Percentiles rank a stretch among this genome's conserved stretches.
These are phyloP conservation scores for Globisporangium carolinianum DNA, from an alignment of 352 stramenopile genomes.

Conservation along the genomic window DNA sequence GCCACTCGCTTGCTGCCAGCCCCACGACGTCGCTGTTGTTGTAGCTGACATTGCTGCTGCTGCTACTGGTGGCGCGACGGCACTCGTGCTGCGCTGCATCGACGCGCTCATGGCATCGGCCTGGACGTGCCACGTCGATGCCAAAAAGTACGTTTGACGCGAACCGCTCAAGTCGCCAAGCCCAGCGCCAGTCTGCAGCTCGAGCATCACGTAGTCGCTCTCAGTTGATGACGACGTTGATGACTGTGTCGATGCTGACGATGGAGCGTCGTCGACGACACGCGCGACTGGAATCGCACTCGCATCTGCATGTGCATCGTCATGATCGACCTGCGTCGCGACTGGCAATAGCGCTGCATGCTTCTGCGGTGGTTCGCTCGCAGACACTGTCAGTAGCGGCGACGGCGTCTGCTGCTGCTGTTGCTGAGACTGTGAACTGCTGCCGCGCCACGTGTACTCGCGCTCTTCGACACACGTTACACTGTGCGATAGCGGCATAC, in stretches of 20 bases:
- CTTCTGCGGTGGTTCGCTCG: too few species aligned
- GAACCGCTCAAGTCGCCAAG: conserved; percentile 20
- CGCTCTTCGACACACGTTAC: conserved; percentile 40
- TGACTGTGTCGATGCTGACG: neutral
- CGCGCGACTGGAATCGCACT: conserved; percentile 46
- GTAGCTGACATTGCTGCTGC: neutral
- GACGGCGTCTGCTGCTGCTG: neutral
- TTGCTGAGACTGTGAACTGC: neutral
- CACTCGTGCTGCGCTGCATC: conserved; percentile 23
- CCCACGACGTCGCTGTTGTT: neutral
- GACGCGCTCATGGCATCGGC: conserved; percentile 73
- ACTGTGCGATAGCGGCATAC: conserved; percentile 34
- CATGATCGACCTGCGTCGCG: too few species aligned
- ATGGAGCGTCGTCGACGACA: conserved; percentile 27
- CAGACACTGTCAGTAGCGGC: conserved; percentile 1
- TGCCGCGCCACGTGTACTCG: conserved; percentile 34
- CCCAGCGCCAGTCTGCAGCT: conserved; percentile 61
- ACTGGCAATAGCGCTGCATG: neutral
- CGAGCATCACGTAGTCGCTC: conserved; percentile 79
- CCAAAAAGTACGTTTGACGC: conserved; percentile 64
- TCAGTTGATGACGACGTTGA: conserved; percentile 20
- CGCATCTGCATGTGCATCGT: neutral
- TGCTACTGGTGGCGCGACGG: neutral
- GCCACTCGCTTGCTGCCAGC: neutral
- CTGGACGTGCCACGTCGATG: conserved; percentile 70